A percentile compares a stretch with the other conserved stretches of the same genome.
Conservation (phyloP, 2,329 filamentous ascomycete species). For the Sporothrix mexicana region DNA sequence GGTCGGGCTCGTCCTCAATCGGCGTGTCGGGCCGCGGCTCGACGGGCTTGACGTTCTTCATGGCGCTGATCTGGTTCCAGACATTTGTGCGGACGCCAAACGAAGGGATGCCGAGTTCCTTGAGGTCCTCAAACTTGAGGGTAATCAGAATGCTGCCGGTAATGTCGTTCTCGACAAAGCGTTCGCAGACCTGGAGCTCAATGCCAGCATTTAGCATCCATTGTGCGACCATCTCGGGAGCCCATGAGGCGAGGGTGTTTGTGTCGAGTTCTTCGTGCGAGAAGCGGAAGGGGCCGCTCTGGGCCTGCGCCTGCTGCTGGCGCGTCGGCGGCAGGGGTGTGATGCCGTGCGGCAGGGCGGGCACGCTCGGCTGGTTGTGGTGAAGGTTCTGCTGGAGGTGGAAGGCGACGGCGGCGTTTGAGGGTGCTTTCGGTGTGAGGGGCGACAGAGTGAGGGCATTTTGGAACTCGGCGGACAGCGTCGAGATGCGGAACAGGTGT, state of each 20-base stretch:
- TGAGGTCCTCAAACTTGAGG: slow-evolving; percentile 87
- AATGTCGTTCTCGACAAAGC: slow-evolving; percentile 91
- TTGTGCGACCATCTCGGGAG: slow-evolving; percentile 76
- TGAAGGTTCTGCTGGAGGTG: slow-evolving; percentile 3
- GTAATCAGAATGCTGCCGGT: slow-evolving; percentile 85
- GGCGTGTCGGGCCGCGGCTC: slow-evolving; percentile 63
- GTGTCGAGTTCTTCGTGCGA: slow-evolving; percentile 64
- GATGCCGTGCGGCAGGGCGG: slow-evolving; percentile 46
- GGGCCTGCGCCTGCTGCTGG: slow-evolving; percentile 30
- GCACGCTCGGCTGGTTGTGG: slow-evolving; percentile 41
- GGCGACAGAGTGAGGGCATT: slow-evolving; percentile 72
- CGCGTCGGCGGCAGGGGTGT: slow-evolving; percentile 46
- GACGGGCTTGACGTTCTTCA: slow-evolving; percentile 62
- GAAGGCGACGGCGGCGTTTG: slow-evolving; percentile 29
- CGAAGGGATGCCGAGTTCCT: slow-evolving; percentile 79
- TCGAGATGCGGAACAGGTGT: slow-evolving; percentile 80
- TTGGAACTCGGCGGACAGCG: slow-evolving; percentile 62
- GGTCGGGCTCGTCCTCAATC: slow-evolving; percentile 65
- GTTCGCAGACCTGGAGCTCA: slow-evolving; percentile 76
- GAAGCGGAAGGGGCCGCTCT: slow-evolving; percentile 61
- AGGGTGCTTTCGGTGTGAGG: slow-evolving; percentile 67
- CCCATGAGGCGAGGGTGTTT: slow-evolving; percentile 68
- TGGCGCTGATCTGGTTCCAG: slow-evolving; percentile 77
- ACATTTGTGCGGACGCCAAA: slow-evolving; percentile 81
- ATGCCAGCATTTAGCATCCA: slow-evolving; percentile 87